A percentile compares a stretch with the other conserved stretches of the same genome.
Evolutionary conservation across 345 rosid genomes (phyloP).

Genomic region (Syzygium oleosum): DNA sequence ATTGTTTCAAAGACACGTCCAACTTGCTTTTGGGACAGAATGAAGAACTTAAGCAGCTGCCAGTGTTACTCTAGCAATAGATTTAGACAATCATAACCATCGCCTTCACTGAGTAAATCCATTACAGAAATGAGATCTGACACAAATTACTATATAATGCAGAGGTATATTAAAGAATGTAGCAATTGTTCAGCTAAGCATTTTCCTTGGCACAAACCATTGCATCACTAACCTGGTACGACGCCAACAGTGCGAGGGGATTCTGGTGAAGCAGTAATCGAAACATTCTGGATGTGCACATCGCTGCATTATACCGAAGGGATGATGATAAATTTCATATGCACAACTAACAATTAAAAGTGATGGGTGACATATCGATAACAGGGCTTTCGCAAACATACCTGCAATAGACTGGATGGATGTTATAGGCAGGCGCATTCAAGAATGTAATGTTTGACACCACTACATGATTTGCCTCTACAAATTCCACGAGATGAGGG

Average conservation of each 20-base stretch:
- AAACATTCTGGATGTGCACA: slow-evolving; percentile 50
- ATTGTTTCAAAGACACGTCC: background rate
- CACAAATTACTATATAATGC: background rate
- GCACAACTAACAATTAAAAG: background rate
- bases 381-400: slow-evolving; percentile 1
- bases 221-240: slow-evolving; percentile 57
- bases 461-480: slow-evolving; percentile 44
- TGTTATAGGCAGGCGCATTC: slow-evolving; percentile 69
- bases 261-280: slow-evolving; percentile 42
- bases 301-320: slow-evolving; percentile 27
- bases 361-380: background rate
- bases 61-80: background rate
- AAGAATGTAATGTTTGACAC: slow-evolving; percentile 76
- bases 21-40: background rate
- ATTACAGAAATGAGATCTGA: background rate
- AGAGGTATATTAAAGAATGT: background rate
- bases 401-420: slow-evolving; percentile 94
- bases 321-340: background rate
- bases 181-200: background rate
- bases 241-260: slow-evolving; percentile 68
- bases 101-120: background rate
- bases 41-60: background rate
- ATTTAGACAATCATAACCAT: background rate
- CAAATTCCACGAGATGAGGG: slow-evolving; percentile 80
- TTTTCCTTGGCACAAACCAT: background rate